Percentiles rank a stretch among this genome's conserved stretches.
Evolutionary conservation across 2,329 filamentous ascomycete species (phyloP).

Genomic region (Escovopsis sp.): DNA sequence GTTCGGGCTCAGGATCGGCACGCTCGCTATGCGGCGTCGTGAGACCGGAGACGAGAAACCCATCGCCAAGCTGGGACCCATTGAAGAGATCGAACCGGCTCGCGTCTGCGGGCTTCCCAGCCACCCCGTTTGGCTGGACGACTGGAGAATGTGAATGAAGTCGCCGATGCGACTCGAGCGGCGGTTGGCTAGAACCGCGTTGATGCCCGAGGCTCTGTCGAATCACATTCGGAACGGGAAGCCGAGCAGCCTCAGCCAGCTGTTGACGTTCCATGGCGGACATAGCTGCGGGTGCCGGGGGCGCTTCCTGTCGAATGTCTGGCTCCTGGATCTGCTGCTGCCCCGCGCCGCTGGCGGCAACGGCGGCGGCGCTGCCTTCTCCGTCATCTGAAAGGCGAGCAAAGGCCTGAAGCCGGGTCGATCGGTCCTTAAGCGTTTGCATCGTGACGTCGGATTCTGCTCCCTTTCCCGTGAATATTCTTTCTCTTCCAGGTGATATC

Average conservation of each 20-base stretch:
- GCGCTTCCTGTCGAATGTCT: conserved; percentile 9
- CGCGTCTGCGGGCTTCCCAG: conserved; percentile 4
- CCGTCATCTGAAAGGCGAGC: conserved; percentile 14
- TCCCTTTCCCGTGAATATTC: background rate
- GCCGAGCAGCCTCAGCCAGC: conserved; percentile 20
- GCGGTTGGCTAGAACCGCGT: conserved; percentile 12
- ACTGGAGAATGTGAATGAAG: conserved; percentile 5
- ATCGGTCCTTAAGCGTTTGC: conserved; percentile 18
- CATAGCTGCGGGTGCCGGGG: conserved; percentile 3
- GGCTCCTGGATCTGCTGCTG: conserved; percentile 8
- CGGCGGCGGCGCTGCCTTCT: conserved; percentile 9
- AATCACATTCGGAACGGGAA: conserved; percentile 19
- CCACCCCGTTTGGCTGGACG: conserved; percentile 1
- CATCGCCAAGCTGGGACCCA: conserved; percentile 24
- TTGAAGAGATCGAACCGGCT: conserved; percentile 18
- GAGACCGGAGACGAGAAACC: conserved; percentile 24
- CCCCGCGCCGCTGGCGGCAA: conserved; percentile 7
- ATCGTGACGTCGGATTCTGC: conserved; percentile 6
- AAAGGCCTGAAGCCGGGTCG: conserved; percentile 18
- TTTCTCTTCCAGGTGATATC: too few relatives aligned
- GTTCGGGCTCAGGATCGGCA: conserved; percentile 7
- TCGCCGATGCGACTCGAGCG: conserved; percentile 11
- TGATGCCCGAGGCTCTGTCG: conserved; percentile 16
- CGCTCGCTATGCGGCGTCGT: conserved; percentile 22
- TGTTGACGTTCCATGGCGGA: conserved; percentile 13